Evolutionary conservation across 116 monocot species (phyloP).

Genomic region (Phalaenopsis hybrid): DNA sequence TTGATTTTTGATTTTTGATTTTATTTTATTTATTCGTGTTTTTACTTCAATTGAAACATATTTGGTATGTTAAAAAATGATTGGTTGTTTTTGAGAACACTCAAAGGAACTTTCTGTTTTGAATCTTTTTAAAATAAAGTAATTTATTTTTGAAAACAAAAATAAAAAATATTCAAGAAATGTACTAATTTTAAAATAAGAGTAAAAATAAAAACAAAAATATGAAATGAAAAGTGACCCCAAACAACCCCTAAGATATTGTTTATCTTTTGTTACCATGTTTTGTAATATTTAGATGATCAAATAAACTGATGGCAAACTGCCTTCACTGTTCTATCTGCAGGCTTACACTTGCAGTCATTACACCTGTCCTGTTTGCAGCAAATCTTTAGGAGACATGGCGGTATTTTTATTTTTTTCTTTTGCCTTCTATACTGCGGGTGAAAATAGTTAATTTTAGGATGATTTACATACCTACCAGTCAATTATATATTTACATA

Average conservation of each 20-base stretch:
- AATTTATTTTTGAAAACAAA: too few species aligned
- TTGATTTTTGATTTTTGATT: too few species aligned
- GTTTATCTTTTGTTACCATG: background rate
- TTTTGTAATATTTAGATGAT: background rate
- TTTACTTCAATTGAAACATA: background rate
- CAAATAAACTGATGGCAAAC: background rate
- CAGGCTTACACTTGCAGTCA: conserved; percentile 96
- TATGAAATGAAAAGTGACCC: too few species aligned
- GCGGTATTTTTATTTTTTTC: conserved; percentile 32
- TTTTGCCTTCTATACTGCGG: background rate
- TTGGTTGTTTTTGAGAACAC: too few species aligned
- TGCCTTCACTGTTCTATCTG: background rate
- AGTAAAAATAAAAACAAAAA: too few species aligned
- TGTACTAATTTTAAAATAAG: too few species aligned
- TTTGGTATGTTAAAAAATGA: too few species aligned
- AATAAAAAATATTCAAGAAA: too few species aligned
- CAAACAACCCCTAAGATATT: background rate
- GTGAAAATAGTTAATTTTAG: conserved; percentile 1
- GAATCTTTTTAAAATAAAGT: too few species aligned
- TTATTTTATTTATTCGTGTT: background rate
- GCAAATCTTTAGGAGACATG: conserved; percentile 99
- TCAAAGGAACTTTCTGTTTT: too few species aligned
- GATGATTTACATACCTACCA: too few species aligned
- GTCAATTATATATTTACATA: too few species aligned
- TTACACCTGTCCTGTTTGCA: conserved; percentile 94